These are phyloP conservation scores for Cercospora sp. DNA, from an alignment of 2,329 filamentous ascomycete genomes.

Conservation along the genomic window DNA sequence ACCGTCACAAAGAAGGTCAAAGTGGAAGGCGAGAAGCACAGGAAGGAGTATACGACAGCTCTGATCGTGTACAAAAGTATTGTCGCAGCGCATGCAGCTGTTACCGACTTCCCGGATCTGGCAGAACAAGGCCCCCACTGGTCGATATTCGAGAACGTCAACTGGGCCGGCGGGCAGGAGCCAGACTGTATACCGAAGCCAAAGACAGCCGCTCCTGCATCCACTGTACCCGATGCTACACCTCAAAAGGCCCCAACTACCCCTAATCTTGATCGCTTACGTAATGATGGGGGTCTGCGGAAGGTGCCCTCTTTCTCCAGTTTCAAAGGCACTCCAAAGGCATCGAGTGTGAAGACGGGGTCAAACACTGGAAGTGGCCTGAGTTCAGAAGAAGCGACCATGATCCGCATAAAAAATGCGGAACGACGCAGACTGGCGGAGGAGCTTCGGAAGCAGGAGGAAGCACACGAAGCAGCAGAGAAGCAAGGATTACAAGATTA, in stretches of 20 bases:
- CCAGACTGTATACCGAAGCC: conserved; percentile 46
- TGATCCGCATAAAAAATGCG: conserved; percentile 48
- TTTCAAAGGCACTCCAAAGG: conserved; percentile 38
- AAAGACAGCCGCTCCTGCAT: not conserved
- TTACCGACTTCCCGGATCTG: conserved; percentile 47
- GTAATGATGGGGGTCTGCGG: conserved; percentile 13
- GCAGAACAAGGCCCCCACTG: conserved; percentile 42
- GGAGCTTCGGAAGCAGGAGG: not conserved
- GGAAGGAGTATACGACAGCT: conserved; percentile 46
- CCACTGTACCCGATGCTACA: not conserved
- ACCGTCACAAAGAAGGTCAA: conserved; percentile 57
- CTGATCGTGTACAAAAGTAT: conserved; percentile 60
- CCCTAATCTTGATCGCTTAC: conserved; percentile 3
- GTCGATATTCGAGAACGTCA: conserved; percentile 54
- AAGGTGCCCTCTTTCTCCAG: conserved; percentile 48
- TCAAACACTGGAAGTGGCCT: conserved; percentile 22
- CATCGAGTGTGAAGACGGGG: conserved; percentile 9
- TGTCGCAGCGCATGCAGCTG: conserved; percentile 58
- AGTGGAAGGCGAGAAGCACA: conserved; percentile 35
- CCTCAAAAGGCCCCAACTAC: not conserved
- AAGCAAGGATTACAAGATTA: not conserved
- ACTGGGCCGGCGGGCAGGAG: conserved; percentile 56
- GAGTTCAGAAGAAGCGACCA: conserved; percentile 44
- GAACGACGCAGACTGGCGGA: conserved; percentile 30
- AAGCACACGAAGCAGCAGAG: not conserved